Conservation (phyloP, 768 basidiomycete genomes). For the Xanthoconium stramineum region DNA sequence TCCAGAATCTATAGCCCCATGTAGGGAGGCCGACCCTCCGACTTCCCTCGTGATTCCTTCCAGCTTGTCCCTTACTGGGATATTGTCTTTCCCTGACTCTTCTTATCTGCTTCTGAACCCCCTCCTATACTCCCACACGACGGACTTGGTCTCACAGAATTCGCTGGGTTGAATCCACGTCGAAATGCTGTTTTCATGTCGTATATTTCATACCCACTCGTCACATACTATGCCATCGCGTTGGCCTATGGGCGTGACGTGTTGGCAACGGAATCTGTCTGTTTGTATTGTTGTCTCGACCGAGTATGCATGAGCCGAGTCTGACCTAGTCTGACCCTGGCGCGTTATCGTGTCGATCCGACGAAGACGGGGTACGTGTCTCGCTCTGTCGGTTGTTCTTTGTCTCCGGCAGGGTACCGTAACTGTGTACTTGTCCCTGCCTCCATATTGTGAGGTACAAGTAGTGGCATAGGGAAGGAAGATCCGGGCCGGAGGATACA, state of each 20-base stretch:
- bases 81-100: not conserved
- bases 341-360: no score
- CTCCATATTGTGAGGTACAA: no score
- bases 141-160: not conserved
- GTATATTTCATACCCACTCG: constrained; percentile 4
- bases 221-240: not conserved
- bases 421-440: no score
- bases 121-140: not conserved
- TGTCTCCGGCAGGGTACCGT: no score
- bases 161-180: not conserved
- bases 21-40: not conserved
- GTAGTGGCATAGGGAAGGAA: no score
- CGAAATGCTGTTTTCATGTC: constrained; percentile 3
- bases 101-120: constrained; percentile 9
- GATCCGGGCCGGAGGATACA: no score
- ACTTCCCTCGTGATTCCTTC: not conserved
- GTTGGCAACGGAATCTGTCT: not conserved
- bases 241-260: not conserved
- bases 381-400: no score
- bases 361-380: no score
- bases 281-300: not conserved
- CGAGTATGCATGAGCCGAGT: not conserved
- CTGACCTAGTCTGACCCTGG: no score
- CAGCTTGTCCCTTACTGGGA: not conserved
- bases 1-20: constrained; percentile 60